These are phyloP conservation scores for Lactifluus subvellereus DNA, from an alignment of 768 basidiomycete genomes.

Conservation along the genomic window DNA sequence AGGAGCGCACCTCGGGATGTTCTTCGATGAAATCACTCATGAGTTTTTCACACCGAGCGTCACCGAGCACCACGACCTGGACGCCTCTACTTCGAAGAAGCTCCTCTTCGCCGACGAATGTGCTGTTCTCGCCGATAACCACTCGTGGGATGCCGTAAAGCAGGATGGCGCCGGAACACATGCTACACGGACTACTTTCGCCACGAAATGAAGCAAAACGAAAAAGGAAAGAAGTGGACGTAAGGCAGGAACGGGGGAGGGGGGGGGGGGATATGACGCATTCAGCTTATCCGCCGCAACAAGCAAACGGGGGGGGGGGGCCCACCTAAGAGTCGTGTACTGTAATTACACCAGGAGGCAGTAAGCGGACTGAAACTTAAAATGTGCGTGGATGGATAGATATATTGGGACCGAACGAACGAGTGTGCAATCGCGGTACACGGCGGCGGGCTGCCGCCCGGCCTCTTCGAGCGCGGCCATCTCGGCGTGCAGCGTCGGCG, in stretches of 20 bases:
- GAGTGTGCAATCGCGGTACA: slow-evolving; percentile 47
- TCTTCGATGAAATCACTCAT: slow-evolving; percentile 53
- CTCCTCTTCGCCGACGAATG: slow-evolving; percentile 49
- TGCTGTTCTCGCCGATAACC: slow-evolving; percentile 59
- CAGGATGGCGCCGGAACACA: slow-evolving; percentile 61
- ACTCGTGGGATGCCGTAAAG: slow-evolving; percentile 60
- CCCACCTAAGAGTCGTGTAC: slow-evolving; percentile 38
- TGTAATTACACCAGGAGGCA: slow-evolving; percentile 7
- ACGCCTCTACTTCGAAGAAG: slow-evolving; percentile 48
- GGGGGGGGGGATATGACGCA: neutral
- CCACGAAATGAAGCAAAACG: slow-evolving; percentile 10
- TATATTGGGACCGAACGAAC: slow-evolving; percentile 27
- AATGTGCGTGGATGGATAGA: no score
- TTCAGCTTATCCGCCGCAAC: neutral
- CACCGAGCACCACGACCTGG: slow-evolving; percentile 38
- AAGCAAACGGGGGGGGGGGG: neutral
- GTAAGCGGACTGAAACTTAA: no score
- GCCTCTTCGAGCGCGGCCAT: slow-evolving; percentile 48
- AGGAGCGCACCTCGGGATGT: slow-evolving; percentile 44
- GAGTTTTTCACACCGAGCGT: slow-evolving; percentile 46
- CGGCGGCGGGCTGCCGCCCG: slow-evolving; percentile 40
- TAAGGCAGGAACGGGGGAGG: no score
- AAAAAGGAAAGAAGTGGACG: neutral
- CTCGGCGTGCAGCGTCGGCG: slow-evolving; percentile 43
- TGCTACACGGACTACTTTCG: slow-evolving; percentile 48